These are phyloP conservation scores for Chloromonas sp. DNA, from an alignment of 163 green algal genomes.

Conservation along the genomic window DNA sequence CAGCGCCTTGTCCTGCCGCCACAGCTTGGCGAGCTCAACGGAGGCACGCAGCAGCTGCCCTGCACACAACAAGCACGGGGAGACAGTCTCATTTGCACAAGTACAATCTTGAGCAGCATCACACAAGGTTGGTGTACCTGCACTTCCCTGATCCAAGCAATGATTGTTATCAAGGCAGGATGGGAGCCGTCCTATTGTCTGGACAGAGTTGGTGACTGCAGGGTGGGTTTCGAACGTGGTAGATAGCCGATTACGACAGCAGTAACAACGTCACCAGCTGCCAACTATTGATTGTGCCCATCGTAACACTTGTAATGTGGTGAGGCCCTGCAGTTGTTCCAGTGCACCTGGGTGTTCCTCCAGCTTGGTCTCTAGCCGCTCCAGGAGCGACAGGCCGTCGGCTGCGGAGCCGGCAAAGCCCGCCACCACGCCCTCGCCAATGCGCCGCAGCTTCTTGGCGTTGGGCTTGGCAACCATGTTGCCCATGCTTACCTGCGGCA, in stretches of 20 bases:
- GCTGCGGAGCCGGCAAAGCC: constrained; percentile 33
- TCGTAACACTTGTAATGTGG: no score
- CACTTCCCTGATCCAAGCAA: no score
- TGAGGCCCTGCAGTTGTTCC: no score
- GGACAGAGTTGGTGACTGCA: no score
- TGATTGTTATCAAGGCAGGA: no score
- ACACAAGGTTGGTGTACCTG: background rate
- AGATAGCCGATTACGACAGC: no score
- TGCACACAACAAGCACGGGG: constrained; percentile 14
- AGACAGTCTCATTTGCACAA: background rate
- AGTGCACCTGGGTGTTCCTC: constrained; percentile 68
- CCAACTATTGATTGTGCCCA: no score
- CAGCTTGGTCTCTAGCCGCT: constrained; percentile 74
- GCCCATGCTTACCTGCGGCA: constrained; percentile 19
- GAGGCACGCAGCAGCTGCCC: constrained; percentile 83
- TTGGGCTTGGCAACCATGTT: constrained; percentile 84
- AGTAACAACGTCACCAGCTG: no score
- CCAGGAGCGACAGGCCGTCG: constrained; percentile 55
- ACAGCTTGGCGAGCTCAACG: constrained; percentile 93
- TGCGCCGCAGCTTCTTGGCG: constrained; percentile 76
- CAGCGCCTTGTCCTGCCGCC: constrained; percentile 93
- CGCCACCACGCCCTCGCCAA: constrained; percentile 46
- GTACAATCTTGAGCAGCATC: background rate
- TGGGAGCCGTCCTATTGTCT: no score
- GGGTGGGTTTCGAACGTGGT: no score